Evolutionary conservation across 2,329 filamentous ascomycete species (phyloP).

Genomic region (Alternaria consortialis): DNA sequence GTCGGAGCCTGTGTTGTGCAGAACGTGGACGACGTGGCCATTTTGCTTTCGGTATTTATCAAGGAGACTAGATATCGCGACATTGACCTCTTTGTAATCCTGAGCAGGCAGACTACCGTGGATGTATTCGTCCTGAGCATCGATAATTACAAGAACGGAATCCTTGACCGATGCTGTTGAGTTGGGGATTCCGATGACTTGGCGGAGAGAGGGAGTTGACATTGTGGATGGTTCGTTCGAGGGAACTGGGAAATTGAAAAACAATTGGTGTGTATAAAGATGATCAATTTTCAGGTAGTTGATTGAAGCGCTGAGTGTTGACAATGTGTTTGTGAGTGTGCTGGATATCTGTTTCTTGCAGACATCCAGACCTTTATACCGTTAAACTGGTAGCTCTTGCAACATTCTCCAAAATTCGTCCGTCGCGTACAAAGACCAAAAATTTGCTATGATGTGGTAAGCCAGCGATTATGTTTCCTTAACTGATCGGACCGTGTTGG

Average conservation of each 20-base stretch:
- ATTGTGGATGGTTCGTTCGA: not conserved
- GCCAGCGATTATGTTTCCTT: slow-evolving; percentile 1
- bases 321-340: not conserved
- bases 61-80: not conserved
- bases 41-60: not conserved
- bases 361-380: not conserved
- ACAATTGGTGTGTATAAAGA: not conserved
- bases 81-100: not conserved
- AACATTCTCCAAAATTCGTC: not conserved
- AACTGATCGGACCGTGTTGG: not conserved
- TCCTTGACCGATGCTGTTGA: slow-evolving; percentile 2
- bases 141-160: not conserved
- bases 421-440: not conserved
- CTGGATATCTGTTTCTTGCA: not conserved
- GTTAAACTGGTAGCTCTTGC: not conserved
- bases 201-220: slow-evolving; percentile 1
- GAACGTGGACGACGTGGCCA: not conserved
- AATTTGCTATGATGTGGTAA: not conserved
- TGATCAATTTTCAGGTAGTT: not conserved
- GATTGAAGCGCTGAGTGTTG: not conserved
- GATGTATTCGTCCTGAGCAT: not conserved
- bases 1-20: not conserved
- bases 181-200: not conserved
- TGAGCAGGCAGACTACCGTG: not conserved
- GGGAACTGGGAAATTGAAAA: not conserved